Conservation (phyloP, 495 filamentous ascomycete genomes). For the Aspergillus bridgeri region DNA sequence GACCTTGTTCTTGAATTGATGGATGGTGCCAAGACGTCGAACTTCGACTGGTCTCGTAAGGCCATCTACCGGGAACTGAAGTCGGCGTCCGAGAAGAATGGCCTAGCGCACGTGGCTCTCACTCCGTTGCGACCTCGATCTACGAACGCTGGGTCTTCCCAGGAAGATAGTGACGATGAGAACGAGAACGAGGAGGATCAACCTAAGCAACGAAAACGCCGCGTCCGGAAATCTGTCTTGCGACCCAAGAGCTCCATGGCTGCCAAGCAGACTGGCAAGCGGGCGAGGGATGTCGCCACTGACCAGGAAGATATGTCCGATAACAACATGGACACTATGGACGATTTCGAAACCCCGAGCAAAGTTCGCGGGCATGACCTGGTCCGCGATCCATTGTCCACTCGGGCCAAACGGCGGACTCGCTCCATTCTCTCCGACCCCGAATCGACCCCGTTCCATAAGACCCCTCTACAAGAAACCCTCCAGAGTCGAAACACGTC, state of each 20-base stretch:
- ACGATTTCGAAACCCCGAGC: conserved; percentile 45
- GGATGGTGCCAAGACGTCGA: conserved; percentile 35
- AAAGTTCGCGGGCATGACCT: conserved; percentile 41
- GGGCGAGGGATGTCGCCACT: conserved; percentile 41
- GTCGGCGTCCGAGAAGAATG: conserved; percentile 24
- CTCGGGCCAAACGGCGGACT: conserved; percentile 29
- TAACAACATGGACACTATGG: conserved; percentile 35
- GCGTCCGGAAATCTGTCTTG: conserved; percentile 49
- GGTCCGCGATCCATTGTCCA: conserved; percentile 42
- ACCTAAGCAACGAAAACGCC: conserved; percentile 22
- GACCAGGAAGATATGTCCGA: conserved; percentile 32
- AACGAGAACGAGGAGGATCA: conserved; percentile 24
- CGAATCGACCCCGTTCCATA: conserved; percentile 29
- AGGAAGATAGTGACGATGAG: conserved; percentile 34
- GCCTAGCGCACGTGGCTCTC: conserved; percentile 24
- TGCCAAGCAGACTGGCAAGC: conserved; percentile 42
- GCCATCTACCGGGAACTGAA: conserved; percentile 45
- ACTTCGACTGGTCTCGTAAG: conserved; percentile 43
- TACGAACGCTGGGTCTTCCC: conserved; percentile 32
- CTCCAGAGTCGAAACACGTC: conserved; percentile 27
- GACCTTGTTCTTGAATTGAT: conserved; percentile 30
- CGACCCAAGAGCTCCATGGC: conserved; percentile 46
- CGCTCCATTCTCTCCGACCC: conserved; percentile 35
- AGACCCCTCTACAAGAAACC: conserved; percentile 35
- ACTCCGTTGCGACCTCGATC: conserved; percentile 34